These are phyloP conservation scores for Neonectria hederae DNA, from an alignment of 2,329 filamentous ascomycete species.

Conservation along the genomic window DNA sequence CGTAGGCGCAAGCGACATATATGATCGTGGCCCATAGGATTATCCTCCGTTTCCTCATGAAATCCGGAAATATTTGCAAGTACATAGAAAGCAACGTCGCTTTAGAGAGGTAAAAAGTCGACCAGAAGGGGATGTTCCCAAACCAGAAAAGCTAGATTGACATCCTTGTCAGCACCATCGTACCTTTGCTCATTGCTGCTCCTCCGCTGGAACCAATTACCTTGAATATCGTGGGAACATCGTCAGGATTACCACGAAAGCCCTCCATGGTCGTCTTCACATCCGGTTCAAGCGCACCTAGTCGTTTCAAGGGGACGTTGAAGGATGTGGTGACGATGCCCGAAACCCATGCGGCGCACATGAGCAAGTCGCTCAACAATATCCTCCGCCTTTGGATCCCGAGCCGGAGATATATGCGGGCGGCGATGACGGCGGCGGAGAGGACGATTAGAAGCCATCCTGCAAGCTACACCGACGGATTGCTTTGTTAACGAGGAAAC, in stretches of 20 bases:
- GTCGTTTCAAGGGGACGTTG: slow-evolving; percentile 2
- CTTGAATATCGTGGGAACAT: neutral
- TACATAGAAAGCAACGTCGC: slow-evolving; percentile 32
- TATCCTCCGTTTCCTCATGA: slow-evolving; percentile 29
- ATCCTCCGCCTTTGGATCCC: slow-evolving; percentile 22
- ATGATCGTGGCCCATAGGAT: slow-evolving; percentile 15
- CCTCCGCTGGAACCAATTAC: slow-evolving; percentile 3
- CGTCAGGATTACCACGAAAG: neutral
- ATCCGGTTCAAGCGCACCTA: slow-evolving; percentile 22
- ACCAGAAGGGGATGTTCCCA: slow-evolving; percentile 17
- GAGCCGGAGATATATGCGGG: slow-evolving; percentile 30
- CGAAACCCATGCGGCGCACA: slow-evolving; percentile 21
- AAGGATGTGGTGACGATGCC: neutral
- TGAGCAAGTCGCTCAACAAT: slow-evolving; percentile 17
- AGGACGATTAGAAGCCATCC: neutral
- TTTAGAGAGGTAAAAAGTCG: slow-evolving; percentile 34
- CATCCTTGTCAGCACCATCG: neutral
- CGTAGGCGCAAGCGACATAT: slow-evolving; percentile 17
- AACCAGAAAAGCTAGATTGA: slow-evolving; percentile 23
- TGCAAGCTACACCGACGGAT: neutral
- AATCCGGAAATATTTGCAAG: slow-evolving; percentile 31
- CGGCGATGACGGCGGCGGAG: slow-evolving; percentile 4
- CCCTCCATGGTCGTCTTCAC: neutral
- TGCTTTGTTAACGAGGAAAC: neutral
- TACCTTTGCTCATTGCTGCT: neutral